Evolutionary conservation across 768 basidiomycete species (phyloP), one percentile per base, ranked within the genome.

Genomic region (Tulasnella sp.): DNA sequence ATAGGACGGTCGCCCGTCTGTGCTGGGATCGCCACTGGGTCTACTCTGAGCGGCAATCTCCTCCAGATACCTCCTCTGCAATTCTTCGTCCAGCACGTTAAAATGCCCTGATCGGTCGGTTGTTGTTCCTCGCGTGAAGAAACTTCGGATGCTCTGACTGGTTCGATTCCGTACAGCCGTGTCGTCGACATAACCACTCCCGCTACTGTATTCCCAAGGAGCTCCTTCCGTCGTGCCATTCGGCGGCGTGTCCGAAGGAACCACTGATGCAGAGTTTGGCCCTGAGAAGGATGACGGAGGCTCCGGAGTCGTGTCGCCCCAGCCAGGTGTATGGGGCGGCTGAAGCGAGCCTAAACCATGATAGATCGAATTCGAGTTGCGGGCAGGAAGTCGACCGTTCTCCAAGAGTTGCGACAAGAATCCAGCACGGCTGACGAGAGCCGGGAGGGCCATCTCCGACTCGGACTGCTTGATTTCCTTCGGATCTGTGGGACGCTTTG

Each of bases 351-450:
- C 62, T 31, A 80, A 39, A 36, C 74, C 75, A 73, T 71, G 52
- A 76, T 78, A 74, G n/a, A 76, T 39, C 8, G 80, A 85, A 40
- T 76, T 81, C 18, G 88, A 74, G 80, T 88, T 89, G 14, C 87
- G 83, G 81, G 89, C 87, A n/a, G 91, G 89, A 75, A 88, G 85
- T 75, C 87, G 87, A 1, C 90, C 90, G 71, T 86, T 88, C 81
- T 89, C 89, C 44, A 91, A 84, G 82, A 91, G 85, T n/a, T 84
- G 84, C 39, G 86, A 86, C 42, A 91, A 84, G 71, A 86, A 84
- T 78, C 87, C 87, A 7, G 90, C 90, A 19, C 90, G 88, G 39
- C 86, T 86, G 18, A 87, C 87, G 9, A 91, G 87, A 40, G 89
- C 87, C 0, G 89, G 89, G n/a, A 91, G 86, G 48, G 89, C 87